These are phyloP conservation scores for Mycena albidolilacea DNA, from an alignment of 768 basidiomycete species.

Conservation along the genomic window DNA sequence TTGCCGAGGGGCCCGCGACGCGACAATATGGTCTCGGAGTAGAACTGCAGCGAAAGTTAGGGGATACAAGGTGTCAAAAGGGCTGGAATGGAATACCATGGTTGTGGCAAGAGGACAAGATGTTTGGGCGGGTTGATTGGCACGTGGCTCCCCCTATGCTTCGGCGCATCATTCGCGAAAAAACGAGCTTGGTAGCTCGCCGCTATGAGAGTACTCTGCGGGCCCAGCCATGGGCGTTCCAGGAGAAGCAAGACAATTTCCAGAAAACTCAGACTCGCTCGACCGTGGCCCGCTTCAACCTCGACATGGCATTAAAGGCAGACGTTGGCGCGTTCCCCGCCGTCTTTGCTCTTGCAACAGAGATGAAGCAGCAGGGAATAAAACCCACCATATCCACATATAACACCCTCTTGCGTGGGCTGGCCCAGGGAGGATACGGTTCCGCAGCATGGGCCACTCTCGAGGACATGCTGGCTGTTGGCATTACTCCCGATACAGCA, in stretches of 20 bases:
- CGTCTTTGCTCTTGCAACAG: slow-evolving; percentile 61
- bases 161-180: slow-evolving; percentile 21
- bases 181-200: slow-evolving; percentile 14
- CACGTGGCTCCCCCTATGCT: slow-evolving; percentile 16
- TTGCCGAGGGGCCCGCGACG: slow-evolving; percentile 94
- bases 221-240: slow-evolving; percentile 48
- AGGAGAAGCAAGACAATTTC: slow-evolving; percentile 40
- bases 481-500: slow-evolving; percentile 63
- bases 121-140: slow-evolving; percentile 14
- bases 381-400: slow-evolving; percentile 72
- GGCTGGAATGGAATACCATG: slow-evolving; percentile 46
- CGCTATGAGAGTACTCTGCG: slow-evolving; percentile 35
- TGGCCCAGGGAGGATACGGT: slow-evolving; percentile 58
- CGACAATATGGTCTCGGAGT: slow-evolving; percentile 94
- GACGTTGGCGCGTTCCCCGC: slow-evolving; percentile 52
- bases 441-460: slow-evolving; percentile 75
- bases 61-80: not conserved
- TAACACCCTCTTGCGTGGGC: slow-evolving; percentile 67
- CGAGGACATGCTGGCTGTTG: slow-evolving; percentile 74
- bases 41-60: slow-evolving; percentile 70
- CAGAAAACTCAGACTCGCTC: slow-evolving; percentile 44
- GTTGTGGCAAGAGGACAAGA: slow-evolving; percentile 43
- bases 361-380: slow-evolving; percentile 72
- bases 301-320: slow-evolving; percentile 46
- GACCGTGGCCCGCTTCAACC: slow-evolving; percentile 48